These are phyloP conservation scores for Metschnikowia lunata DNA, from an alignment of 805 yeast species.

Conservation along the genomic window DNA sequence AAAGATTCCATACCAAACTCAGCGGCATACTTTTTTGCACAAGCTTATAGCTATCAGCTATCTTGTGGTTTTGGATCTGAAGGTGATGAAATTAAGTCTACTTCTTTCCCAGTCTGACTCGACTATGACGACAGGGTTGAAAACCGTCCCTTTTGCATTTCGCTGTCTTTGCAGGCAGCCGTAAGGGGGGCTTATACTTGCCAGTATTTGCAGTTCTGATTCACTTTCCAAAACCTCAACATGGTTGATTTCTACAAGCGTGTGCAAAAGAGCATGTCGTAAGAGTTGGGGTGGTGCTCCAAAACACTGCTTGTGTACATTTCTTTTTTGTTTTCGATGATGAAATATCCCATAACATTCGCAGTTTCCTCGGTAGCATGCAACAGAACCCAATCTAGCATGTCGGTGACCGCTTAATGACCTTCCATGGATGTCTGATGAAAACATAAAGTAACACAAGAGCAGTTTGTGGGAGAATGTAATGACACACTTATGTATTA, in stretches of 20 bases:
- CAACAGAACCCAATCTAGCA: slow-evolving; percentile 80
- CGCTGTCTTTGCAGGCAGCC: slow-evolving; percentile 38
- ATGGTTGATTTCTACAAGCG: slow-evolving; percentile 25
- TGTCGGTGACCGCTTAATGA: slow-evolving; percentile 78
- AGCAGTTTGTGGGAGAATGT: no score
- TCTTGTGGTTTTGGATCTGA: slow-evolving; percentile 16
- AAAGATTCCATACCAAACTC: background rate
- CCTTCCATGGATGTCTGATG: slow-evolving; percentile 95
- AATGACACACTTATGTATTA: no score
- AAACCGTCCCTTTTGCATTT: slow-evolving; percentile 38
- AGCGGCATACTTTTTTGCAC: slow-evolving; percentile 17
- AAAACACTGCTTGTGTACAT: no score
- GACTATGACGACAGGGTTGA: slow-evolving; percentile 91
- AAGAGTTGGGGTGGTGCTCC: no score
- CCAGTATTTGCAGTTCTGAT: slow-evolving; percentile 77
- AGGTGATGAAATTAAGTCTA: slow-evolving; percentile 50
- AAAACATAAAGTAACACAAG: slow-evolving; percentile 5
- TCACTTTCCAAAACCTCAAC: slow-evolving; percentile 19
- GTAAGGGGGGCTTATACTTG: slow-evolving; percentile 69
- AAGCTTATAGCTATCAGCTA: slow-evolving; percentile 21
- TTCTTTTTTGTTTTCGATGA: slow-evolving; percentile 49
- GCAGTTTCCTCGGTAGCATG: slow-evolving; percentile 96
- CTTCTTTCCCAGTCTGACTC: slow-evolving; percentile 92
- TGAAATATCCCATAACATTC: slow-evolving; percentile 79
- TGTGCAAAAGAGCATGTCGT: slow-evolving; percentile 19